phyloP scores from a whole-genome alignment of 768 basidiomycete species.

The Favolaschia claudopus region DNA sequence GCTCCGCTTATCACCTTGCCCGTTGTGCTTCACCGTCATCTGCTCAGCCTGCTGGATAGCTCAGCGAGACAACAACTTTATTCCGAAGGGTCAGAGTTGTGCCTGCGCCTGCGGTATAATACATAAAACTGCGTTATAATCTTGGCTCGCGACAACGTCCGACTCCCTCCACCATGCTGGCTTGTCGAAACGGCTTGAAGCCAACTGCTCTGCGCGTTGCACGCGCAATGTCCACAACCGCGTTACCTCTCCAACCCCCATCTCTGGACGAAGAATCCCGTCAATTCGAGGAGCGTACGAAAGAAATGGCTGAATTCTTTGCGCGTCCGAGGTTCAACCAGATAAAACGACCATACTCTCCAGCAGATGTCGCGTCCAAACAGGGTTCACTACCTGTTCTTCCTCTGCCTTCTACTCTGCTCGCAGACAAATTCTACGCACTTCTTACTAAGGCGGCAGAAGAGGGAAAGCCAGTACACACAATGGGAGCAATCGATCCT shows the following conservation, averaged over 20 bases:
- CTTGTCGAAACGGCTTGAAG: conserved; percentile 33
- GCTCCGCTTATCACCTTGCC: too few species aligned
- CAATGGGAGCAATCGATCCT: conserved; percentile 93
- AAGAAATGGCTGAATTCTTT: conserved; percentile 77
- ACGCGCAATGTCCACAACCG: conserved; percentile 50
- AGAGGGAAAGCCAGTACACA: conserved; percentile 78
- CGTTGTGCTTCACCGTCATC: too few species aligned
- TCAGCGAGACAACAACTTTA: too few species aligned
- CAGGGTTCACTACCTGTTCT: conserved; percentile 86
- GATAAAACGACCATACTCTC: conserved; percentile 82
- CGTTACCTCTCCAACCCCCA: conserved; percentile 66
- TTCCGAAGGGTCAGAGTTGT: too few species aligned
- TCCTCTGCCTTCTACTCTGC: conserved; percentile 77
- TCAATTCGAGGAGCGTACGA: conserved; percentile 67
- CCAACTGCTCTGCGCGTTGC: conserved; percentile 34
- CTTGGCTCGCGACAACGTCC: too few species aligned
- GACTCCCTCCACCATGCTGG: conserved; percentile 34
- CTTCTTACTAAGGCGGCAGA: conserved; percentile 69
- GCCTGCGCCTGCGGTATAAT: too few species aligned
- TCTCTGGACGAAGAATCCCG: conserved; percentile 62
- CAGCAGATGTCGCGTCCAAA: conserved; percentile 84
- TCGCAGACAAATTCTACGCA: conserved; percentile 86
- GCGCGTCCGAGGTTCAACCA: conserved; percentile 72
- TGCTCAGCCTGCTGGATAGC: too few species aligned
- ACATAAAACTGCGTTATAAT: too few species aligned